Conservation (phyloP, 768 basidiomycete genomes). For the Suillus plorans region DNA sequence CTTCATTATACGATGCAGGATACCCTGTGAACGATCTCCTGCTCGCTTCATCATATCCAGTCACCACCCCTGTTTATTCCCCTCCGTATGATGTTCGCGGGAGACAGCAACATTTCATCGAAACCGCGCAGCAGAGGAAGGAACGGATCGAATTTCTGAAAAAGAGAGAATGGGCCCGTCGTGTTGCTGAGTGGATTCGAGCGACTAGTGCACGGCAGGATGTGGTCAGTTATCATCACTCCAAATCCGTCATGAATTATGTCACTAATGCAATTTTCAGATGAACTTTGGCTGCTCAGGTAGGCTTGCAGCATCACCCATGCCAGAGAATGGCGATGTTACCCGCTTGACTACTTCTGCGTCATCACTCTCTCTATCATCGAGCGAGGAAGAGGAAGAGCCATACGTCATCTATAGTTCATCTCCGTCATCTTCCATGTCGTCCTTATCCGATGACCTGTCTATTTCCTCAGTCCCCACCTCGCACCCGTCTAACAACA, state of each 20-base stretch:
- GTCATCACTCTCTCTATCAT: slow-evolving; percentile 25
- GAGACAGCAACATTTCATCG: slow-evolving; percentile 43
- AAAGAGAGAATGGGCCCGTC: slow-evolving; percentile 42
- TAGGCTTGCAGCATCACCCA: background rate
- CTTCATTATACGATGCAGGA: background rate
- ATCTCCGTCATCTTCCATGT: slow-evolving; percentile 31
- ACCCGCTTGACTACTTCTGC: slow-evolving; percentile 2
- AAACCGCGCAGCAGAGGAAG: slow-evolving; percentile 45
- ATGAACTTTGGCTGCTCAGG: slow-evolving; percentile 18
- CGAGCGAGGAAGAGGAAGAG: slow-evolving; percentile 28
- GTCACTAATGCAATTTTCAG: slow-evolving; percentile 11
- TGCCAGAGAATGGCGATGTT: background rate
- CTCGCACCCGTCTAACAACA: slow-evolving; percentile 20
- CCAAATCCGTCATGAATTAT: background rate
- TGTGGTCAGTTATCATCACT: slow-evolving; percentile 13
- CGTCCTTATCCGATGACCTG: slow-evolving; percentile 31
- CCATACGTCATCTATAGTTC: slow-evolving; percentile 35
- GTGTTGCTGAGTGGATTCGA: slow-evolving; percentile 38
- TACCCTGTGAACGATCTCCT: slow-evolving; percentile 8
- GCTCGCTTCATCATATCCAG: slow-evolving; percentile 13
- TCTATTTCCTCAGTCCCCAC: slow-evolving; percentile 17
- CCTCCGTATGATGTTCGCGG: slow-evolving; percentile 42
- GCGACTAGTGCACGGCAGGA: slow-evolving; percentile 30
- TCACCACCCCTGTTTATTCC: slow-evolving; percentile 25
- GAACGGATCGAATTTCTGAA: slow-evolving; percentile 55